Evolutionary conservation across 495 filamentous ascomycete species (phyloP).

Genomic region (Lophiotrema nucula): DNA sequence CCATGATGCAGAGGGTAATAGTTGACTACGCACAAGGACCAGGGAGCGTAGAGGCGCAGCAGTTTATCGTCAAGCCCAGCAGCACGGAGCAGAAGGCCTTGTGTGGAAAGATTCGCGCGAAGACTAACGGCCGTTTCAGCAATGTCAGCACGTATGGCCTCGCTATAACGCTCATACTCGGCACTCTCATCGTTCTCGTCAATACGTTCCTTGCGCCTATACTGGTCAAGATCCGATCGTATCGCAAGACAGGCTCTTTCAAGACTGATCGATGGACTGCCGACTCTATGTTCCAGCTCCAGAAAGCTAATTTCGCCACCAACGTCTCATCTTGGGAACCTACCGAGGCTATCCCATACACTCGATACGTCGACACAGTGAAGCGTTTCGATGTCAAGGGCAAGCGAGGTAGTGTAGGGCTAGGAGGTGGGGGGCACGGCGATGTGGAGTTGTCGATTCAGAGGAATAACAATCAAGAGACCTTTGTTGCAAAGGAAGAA

Average conservation of each 20-base stretch:
- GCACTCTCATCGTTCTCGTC: background rate
- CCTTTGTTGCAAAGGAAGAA: background rate
- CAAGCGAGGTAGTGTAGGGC: background rate
- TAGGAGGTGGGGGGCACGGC: background rate
- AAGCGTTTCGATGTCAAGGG: background rate
- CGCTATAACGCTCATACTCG: background rate
- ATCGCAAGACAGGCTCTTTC: background rate
- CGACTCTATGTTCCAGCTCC: background rate
- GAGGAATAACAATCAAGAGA: background rate
- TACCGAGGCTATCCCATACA: background rate
- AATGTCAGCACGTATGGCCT: background rate
- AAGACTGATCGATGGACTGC: background rate
- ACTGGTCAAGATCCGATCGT: background rate
- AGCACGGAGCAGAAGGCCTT: background rate
- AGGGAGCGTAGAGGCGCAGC: background rate
- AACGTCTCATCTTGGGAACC: background rate
- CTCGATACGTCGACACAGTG: background rate
- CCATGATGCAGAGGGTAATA: background rate
- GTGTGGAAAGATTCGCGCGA: background rate
- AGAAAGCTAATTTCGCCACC: background rate
- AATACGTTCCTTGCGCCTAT: background rate
- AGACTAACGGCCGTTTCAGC: background rate
- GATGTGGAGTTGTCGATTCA: background rate
- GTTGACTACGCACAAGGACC: background rate
- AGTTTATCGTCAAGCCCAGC: background rate